Evolutionary conservation across 768 basidiomycete genomes (phyloP), one percentile per base, ranked within the genome.

Genomic region (Mycena maculata): DNA sequence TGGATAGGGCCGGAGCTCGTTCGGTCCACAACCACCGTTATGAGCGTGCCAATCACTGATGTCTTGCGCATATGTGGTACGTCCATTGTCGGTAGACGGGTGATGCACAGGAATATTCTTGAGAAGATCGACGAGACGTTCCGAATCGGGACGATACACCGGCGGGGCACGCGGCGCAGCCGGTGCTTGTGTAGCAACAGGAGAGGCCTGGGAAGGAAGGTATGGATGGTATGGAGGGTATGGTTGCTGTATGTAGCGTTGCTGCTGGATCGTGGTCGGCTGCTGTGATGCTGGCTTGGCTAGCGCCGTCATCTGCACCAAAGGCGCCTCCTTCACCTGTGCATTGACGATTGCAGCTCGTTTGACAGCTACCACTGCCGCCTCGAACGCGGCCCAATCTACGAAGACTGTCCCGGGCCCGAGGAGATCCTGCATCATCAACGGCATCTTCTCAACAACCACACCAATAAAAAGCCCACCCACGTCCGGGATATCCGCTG

Each of bases 1-100:
- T 10, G 75, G 75, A 49, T 69, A 72, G 9, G 71, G 74, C 1
- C 54, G 50, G 3, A 59, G 13, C 48, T 69, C 71, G 25, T 64
- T 66, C 7, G 61, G 65, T 0, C 39, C 44, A 22, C 38, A 38
- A 0, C 58, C 41, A 0, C 30, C 30, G 30, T 66, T 22, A 1
- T n/a, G 28, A 1, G 54, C 25, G 0, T 62, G 25, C 57, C 60
- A 76, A 0, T 39, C 45, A 1, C 42, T 41, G 9, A 74, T 27
- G 27, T 69, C 64, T 3, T 59, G 50, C 0, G 63, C 28, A 33
- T 75, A 75, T 5, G 64, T 54, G 1, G 60, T 25, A 2, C 22
- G 57, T 0, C 74, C 75, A 2, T 54, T 71, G 20, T 66, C 33
- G 1, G 71, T 75, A 50, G 71, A 33, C 1, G 69, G 74, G 5